Evolutionary conservation across 306 rosid species (phyloP), one percentile per base, ranked within the genome.

Genomic region (Herpetospermum pedunculosum): DNA sequence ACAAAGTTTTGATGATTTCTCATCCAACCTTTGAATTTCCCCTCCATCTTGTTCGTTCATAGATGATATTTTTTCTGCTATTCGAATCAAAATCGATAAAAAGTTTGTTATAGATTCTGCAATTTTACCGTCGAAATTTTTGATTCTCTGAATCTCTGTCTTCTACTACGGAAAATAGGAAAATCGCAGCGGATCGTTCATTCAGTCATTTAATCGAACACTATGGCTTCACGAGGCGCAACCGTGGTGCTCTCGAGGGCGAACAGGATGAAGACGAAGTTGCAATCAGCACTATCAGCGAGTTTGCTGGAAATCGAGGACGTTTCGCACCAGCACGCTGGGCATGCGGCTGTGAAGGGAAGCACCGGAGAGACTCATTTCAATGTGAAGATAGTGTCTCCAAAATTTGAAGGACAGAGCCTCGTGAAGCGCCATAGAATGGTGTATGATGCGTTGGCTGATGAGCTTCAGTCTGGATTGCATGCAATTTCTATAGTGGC

Each of bases 281-380:
- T 93, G 8, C 97, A 89, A 25, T 69, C 92, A 63, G 88, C 91
- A 21, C 79, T 91, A 21, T 92, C 89, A 77, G 87, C 96, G 47
- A 86, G 82, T 46, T 75, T 76, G 4, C 26, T 90, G 79, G 98
- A 90, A 34, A 78, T 90, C 2, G 94, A 93, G 79, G 98, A 93
- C 86, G 97, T 90, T 48, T 90, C 98, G 48, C 48, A 86, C 70
- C 96, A 90, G 84, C 98, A 90, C 78, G 90, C 93, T 0, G 96
- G 92, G 10, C 98, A 93, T 70, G 86, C 92, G 38, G 98, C 92
- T 60, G 75, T 90, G 60, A 86, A 68, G 64, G 88, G 72, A 1
- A 62, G 64, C 38, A 86, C 73, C 5, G 70, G 78, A 32, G 97
- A 90, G 47, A 87, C 97, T 13, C 98, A 93, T 74, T 93, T 90